phyloP scores from a whole-genome alignment of 2,329 filamentous ascomycete species.

The Pestalotiopsis sp. region DNA sequence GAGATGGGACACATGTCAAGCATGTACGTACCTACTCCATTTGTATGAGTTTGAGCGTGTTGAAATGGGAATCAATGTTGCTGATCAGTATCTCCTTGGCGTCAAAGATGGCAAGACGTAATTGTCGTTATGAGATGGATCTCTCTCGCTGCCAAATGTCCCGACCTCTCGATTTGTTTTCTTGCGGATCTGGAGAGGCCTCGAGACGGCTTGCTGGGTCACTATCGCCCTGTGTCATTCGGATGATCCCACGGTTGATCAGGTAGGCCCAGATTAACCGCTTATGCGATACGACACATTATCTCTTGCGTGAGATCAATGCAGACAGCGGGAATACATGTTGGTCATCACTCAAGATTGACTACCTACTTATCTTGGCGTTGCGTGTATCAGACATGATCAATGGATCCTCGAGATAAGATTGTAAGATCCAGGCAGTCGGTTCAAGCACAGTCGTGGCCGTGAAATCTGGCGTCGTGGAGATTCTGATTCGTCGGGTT shows the following conservation, averaged over 20 bases:
- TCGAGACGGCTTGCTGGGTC: not conserved
- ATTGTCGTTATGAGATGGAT: not conserved
- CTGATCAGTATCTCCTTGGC: not conserved
- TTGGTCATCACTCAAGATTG: not conserved
- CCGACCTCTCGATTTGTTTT: not conserved
- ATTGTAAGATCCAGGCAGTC: not conserved
- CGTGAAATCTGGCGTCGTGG: too few species aligned
- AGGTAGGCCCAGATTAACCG: not conserved
- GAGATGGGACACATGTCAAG: not conserved
- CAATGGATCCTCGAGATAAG: not conserved
- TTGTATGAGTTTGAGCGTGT: not conserved
- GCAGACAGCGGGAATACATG: not conserved
- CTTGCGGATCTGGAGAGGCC: not conserved
- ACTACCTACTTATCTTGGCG: not conserved
- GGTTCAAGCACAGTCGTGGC: not conserved
- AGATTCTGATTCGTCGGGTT: not conserved
- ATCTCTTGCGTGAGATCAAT: not conserved
- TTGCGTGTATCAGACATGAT: not conserved
- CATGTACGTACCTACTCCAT: not conserved
- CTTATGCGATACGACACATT: not conserved
- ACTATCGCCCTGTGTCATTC: not conserved
- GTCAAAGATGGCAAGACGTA: not conserved
- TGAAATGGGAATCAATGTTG: not conserved
- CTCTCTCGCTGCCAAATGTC: not conserved
- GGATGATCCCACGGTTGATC: not conserved